Base-by-base conservation (phyloP, 2,329 filamentous ascomycete species). In the Trichoderma sp. region DNA sequence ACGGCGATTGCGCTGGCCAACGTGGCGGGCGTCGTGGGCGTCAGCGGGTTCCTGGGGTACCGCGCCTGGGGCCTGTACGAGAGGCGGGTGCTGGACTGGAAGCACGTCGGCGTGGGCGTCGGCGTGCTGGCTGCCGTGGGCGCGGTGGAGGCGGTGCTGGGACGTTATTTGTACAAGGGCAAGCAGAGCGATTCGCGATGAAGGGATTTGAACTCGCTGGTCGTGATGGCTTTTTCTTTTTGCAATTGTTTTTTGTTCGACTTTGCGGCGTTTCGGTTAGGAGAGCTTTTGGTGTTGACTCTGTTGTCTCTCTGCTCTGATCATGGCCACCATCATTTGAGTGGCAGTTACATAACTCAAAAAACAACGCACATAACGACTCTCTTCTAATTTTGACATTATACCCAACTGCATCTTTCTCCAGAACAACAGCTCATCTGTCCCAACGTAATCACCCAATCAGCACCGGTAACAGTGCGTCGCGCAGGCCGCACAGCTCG, bases 21-120 rank as follows among this genome's bases (percentile, higher is more conserved):
- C 74, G 67, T 84, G 6, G 77, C 79, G 9, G 80, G 78, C 17
- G 78, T 87, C 44, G 77, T 85, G n/a, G 83, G 83, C 9, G 69
- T 86, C 43, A 79, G 83, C 71, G 78, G 80, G 3, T 84, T 80
- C 74, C 74, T 86, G 14, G 83, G 84, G 45, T 84, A 82, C 77
- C 82, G 80, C 75, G 84, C 81, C 21, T 85, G 83, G 80, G 81
- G 80, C 7, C 76, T 86, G 68, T 85, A 85, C 70, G 81, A 86
- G 73, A 78, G 77, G 61, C 82, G 82, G 51, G 77, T 77, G 51
- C 74, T 87, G 58, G 77, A 77, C 69, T 84, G 81, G 81, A 79
- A 82, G 76, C 77, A 75, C 65, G 75, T 82, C 17, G 81, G 83
- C 19, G 64, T 85, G 0, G 85, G 85, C 5, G 74, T 82, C 12